phyloP scores from a whole-genome alignment of 805 yeast species.

The Scheffersomyces stipitis region DNA sequence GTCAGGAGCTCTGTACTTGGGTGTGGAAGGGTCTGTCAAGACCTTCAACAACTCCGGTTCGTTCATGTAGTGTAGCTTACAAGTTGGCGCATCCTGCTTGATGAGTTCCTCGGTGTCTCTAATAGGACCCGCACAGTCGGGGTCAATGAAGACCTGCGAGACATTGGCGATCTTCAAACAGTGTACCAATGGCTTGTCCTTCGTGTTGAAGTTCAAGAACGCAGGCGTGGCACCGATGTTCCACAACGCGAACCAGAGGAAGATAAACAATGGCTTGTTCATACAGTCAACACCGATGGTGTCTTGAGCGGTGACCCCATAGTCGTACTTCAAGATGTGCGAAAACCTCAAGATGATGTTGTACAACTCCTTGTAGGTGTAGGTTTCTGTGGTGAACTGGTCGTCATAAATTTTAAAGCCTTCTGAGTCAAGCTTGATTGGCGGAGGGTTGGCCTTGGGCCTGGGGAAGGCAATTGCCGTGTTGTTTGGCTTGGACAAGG shows the following conservation, averaged over 20 bases:
- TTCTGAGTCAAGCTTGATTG: conserved; percentile 22
- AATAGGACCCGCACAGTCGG: conserved; percentile 58
- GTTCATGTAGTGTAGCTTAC: conserved; percentile 47
- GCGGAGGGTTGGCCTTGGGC: conserved; percentile 33
- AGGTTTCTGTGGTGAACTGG: conserved; percentile 59
- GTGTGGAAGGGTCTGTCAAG: conserved; percentile 38
- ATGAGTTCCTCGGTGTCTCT: conserved; percentile 46
- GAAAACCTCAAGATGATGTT: conserved; percentile 67
- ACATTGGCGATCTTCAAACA: conserved; percentile 72
- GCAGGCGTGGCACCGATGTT: conserved; percentile 89
- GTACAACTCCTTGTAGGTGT: conserved; percentile 69
- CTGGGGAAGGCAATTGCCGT: conserved; percentile 66
- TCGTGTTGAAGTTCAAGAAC: conserved; percentile 76
- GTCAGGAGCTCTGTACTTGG: conserved; percentile 56
- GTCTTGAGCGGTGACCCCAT: conserved; percentile 64
- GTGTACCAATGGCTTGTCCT: conserved; percentile 74
- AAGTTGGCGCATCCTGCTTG: conserved; percentile 34
- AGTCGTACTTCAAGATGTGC: conserved; percentile 58
- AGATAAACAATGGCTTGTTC: conserved; percentile 78
- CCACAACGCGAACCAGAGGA: conserved; percentile 87
- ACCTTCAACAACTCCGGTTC: conserved; percentile 50
- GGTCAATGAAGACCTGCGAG: conserved; percentile 69
- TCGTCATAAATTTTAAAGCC: conserved; percentile 48
- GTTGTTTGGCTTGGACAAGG: conserved; percentile 45
- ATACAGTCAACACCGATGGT: conserved; percentile 73